Evolutionary conservation across 2,329 filamentous ascomycete genomes (phyloP).

Genomic region (Cladophialophora bantiana): DNA sequence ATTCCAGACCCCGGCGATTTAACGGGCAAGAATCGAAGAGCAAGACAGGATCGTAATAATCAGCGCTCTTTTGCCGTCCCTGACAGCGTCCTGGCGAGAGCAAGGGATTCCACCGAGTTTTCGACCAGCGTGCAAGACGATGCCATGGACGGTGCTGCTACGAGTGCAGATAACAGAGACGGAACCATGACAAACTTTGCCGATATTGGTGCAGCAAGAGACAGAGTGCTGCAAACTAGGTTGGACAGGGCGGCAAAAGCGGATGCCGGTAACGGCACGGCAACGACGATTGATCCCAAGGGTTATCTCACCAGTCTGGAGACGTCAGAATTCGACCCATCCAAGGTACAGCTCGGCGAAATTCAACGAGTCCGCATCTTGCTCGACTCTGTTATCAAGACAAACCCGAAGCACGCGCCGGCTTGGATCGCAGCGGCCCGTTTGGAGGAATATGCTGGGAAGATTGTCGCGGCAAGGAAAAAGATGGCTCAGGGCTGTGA

Average conservation of each 20-base stretch:
- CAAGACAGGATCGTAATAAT: slow-evolving; percentile 81
- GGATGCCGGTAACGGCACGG: slow-evolving; percentile 74
- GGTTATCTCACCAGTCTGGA: slow-evolving; percentile 93
- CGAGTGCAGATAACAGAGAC: slow-evolving; percentile 63
- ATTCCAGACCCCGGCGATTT: slow-evolving; percentile 95
- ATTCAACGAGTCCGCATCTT: slow-evolving; percentile 92
- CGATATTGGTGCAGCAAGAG: slow-evolving; percentile 92
- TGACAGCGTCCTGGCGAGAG: slow-evolving; percentile 90
- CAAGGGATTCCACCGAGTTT: slow-evolving; percentile 79
- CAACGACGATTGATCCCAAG: slow-evolving; percentile 91
- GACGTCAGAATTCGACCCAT: slow-evolving; percentile 78
- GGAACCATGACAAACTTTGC: slow-evolving; percentile 98
- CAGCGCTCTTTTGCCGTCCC: slow-evolving; percentile 95
- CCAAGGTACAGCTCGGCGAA: slow-evolving; percentile 86
- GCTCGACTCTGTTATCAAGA: slow-evolving; percentile 96
- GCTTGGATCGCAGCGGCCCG: slow-evolving; percentile 96
- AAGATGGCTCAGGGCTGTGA: slow-evolving; percentile 88
- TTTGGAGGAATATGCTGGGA: slow-evolving; percentile 90
- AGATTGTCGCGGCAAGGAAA: slow-evolving; percentile 85
- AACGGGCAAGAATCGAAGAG: slow-evolving; percentile 89
- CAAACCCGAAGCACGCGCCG: slow-evolving; percentile 91
- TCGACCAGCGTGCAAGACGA: slow-evolving; percentile 90
- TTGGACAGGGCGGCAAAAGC: slow-evolving; percentile 85
- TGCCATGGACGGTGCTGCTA: slow-evolving; percentile 59
- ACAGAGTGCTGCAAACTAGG: slow-evolving; percentile 94